phyloP scores from a whole-genome alignment of 495 filamentous ascomycete species.

The Aspergillus conjunctus region DNA sequence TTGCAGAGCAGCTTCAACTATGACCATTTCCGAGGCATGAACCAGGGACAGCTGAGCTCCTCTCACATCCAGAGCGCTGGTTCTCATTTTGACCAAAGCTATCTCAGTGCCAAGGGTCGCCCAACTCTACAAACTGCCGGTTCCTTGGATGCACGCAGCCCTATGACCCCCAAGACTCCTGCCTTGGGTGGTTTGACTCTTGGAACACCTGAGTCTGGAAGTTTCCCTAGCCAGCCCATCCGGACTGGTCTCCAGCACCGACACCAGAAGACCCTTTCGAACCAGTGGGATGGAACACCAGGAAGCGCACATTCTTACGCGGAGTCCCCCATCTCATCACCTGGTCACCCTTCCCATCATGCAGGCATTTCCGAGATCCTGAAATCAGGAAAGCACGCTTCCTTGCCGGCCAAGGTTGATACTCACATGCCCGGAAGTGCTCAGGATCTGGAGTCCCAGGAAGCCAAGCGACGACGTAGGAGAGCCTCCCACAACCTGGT shows the following conservation, averaged over 20 bases:
- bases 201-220: constrained; percentile 65
- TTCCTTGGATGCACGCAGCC: constrained; percentile 68
- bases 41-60: constrained; percentile 53
- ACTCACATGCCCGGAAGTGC: constrained; percentile 50
- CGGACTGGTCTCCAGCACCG: constrained; percentile 61
- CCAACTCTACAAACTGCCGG: constrained; percentile 63
- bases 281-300: constrained; percentile 80
- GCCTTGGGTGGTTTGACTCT: constrained; percentile 59
- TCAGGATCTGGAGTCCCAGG: constrained; percentile 70
- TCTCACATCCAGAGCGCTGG: constrained; percentile 50
- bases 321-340: constrained; percentile 80
- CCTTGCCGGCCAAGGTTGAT: constrained; percentile 70
- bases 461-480: constrained; percentile 86
- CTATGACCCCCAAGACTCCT: constrained; percentile 78
- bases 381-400: constrained; percentile 69
- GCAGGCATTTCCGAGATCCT: constrained; percentile 70
- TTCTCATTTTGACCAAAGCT: constrained; percentile 58
- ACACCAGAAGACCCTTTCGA: constrained; percentile 80
- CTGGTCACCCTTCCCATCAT: constrained; percentile 57
- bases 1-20: constrained; percentile 70
- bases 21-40: constrained; percentile 63
- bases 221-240: constrained; percentile 75
- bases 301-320: constrained; percentile 76
- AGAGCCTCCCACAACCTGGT: constrained; percentile 96
- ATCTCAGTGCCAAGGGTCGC: constrained; percentile 53